Conservation (phyloP, 768 basidiomycete genomes). For the Termitomyces sp. region DNA sequence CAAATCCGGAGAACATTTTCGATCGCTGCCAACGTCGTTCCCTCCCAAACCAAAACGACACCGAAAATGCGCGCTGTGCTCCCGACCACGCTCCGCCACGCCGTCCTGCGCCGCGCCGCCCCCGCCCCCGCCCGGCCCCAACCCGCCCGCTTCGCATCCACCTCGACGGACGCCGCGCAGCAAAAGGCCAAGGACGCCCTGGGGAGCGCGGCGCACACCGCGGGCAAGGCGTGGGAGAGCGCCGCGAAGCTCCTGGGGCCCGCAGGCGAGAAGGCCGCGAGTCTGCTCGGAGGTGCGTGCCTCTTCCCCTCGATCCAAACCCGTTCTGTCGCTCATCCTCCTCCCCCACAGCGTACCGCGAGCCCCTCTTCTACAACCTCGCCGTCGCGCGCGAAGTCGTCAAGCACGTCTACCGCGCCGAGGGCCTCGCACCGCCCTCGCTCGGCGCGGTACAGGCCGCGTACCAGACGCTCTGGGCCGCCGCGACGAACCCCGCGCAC, state of each 20-base stretch:
- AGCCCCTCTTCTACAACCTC: slow-evolving; percentile 76
- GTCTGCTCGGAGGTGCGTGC: slow-evolving; percentile 38
- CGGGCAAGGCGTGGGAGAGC: slow-evolving; percentile 46
- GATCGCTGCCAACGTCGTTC: not conserved
- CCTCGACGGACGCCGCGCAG: slow-evolving; percentile 43
- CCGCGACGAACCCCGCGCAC: slow-evolving; percentile 51
- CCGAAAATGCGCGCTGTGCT: slow-evolving; percentile 21
- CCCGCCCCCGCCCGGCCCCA: slow-evolving; percentile 5
- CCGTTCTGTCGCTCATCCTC: no score
- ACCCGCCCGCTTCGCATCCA: slow-evolving; percentile 29
- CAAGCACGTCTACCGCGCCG: slow-evolving; percentile 70
- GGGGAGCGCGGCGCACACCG: slow-evolving; percentile 50
- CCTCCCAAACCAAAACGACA: not conserved
- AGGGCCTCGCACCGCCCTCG: slow-evolving; percentile 69
- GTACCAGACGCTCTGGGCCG: slow-evolving; percentile 62
- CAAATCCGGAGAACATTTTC: slow-evolving; percentile 15
- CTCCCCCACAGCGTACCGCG: slow-evolving; percentile 49
- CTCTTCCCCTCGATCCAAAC: no score
- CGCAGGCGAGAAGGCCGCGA: slow-evolving; percentile 46
- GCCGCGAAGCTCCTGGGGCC: slow-evolving; percentile 43
- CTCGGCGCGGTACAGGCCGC: slow-evolving; percentile 46
- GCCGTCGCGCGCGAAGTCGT: slow-evolving; percentile 68
- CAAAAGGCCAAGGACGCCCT: slow-evolving; percentile 71
- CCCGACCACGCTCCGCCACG: slow-evolving; percentile 23
- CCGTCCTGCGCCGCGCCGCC: slow-evolving; percentile 16